Conservation (phyloP, 2,329 filamentous ascomycete species). For the Trichoderma simmonsii region DNA sequence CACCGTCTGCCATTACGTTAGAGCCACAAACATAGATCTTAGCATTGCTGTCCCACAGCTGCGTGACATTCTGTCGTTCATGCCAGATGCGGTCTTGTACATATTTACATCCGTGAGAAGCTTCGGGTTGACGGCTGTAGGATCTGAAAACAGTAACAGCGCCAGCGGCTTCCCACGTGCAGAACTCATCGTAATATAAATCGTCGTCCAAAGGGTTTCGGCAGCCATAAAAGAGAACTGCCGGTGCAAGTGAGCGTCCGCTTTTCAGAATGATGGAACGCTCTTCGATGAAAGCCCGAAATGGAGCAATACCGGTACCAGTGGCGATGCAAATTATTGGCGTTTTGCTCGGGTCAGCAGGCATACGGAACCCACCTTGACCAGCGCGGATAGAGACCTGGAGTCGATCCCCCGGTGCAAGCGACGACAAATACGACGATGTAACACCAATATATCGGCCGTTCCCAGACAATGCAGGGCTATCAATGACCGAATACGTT, state of each 20-base stretch:
- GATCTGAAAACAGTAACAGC: neutral
- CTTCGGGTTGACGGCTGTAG: slow-evolving; percentile 12
- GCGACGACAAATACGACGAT: neutral
- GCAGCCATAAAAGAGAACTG: slow-evolving; percentile 58
- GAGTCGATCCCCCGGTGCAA: neutral
- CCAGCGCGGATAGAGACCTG: neutral
- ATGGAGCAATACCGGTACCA: slow-evolving; percentile 49
- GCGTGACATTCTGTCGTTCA: slow-evolving; percentile 27
- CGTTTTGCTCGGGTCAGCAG: neutral
- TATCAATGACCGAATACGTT: neutral
- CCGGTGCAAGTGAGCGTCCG: slow-evolving; percentile 21
- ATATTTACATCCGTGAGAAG: slow-evolving; percentile 28
- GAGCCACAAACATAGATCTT: slow-evolving; percentile 43
- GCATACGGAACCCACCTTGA: neutral
- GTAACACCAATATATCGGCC: neutral
- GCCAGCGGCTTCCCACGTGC: neutral
- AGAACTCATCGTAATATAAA: slow-evolving; percentile 48
- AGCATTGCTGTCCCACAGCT: slow-evolving; percentile 33
- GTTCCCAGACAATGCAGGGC: neutral
- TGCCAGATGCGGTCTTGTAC: slow-evolving; percentile 39
- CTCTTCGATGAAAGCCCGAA: slow-evolving; percentile 30
- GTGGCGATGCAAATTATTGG: slow-evolving; percentile 49
- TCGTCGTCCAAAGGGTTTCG: slow-evolving; percentile 50
- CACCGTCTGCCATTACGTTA: slow-evolving; percentile 24
- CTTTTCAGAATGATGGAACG: slow-evolving; percentile 24